These are phyloP conservation scores for Tolypocladium inflatum DNA, from an alignment of 2,329 filamentous ascomycete genomes.

Conservation along the genomic window DNA sequence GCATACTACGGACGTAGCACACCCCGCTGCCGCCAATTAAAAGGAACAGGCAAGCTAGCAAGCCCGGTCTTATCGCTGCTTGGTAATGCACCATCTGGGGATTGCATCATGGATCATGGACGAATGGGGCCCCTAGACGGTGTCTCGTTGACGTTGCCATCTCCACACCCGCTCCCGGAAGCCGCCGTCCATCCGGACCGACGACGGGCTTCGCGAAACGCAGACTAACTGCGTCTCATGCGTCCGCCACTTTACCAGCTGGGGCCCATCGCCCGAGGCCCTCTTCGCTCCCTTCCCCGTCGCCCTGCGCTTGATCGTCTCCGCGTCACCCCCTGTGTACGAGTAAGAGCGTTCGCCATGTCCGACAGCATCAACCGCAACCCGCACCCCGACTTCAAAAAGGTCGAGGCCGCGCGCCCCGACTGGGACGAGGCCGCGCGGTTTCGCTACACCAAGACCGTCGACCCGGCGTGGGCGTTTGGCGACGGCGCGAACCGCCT, in stretches of 20 bases:
- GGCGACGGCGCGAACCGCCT: slow-evolving; percentile 56
- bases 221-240: neutral
- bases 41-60: too few relatives aligned
- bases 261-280: neutral
- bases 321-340: neutral
- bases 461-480: slow-evolving; percentile 54
- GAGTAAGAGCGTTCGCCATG: slow-evolving; percentile 11
- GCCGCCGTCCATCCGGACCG: neutral
- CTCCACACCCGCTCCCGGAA: neutral
- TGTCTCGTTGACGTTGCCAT: neutral
- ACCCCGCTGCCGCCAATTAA: too few relatives aligned
- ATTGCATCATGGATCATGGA: neutral
- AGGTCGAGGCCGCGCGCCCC: slow-evolving; percentile 56
- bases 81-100: neutral
- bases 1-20: too few relatives aligned
- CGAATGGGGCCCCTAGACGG: neutral
- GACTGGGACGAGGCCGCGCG: slow-evolving; percentile 40
- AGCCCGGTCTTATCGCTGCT: neutral
- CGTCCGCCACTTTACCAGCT: neutral
- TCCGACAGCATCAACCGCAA: slow-evolving; percentile 40
- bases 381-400: slow-evolving; percentile 67
- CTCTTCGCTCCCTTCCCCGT: neutral
- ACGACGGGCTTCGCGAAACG: neutral
- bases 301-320: neutral
- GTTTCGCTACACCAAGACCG: slow-evolving; percentile 53